Base-by-base conservation (phyloP, 1,139 yeast species). In the Yamadazyma buinensis region DNA sequence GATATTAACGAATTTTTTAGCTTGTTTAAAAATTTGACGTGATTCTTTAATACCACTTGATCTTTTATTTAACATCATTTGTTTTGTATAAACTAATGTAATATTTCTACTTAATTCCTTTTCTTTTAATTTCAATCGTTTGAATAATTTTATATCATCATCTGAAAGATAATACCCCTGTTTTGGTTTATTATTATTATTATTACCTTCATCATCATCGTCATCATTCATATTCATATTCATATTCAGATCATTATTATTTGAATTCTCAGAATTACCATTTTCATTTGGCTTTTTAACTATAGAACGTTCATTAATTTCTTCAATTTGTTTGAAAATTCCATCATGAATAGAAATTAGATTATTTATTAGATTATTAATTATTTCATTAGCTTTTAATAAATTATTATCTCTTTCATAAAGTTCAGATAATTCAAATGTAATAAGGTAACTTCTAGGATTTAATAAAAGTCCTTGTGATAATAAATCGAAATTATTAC, bases 21-120 rank as follows among this genome's bases (percentile, higher is more conserved):
- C 79, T 42, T 69, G 73, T 36, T 84, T 72, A 51, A 83, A 83
- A 2, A 82, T 65, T 29, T 72, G 63, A 41, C 97, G 72, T 7
- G 94, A 85, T 41, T 83, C 90, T 36, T 81, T 73, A 33, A 86
- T 75, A 3, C 85, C 84, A 29, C 68, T 65, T n/a, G 76, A 51
- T 44, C 87, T 62, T 49, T 80, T 82, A 46, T 75, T 64, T 11
- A 81, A 66, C 50, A 73, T 72, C 83, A 82, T 77, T 35, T 73
- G 69, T 35, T 71, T 70, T 29, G 77, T 70, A 49, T 77, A 80
- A 2, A 69, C 67, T 28, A 69, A 57, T 1, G 84, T 75, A 10
- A 76, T 63, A 7, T 69, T 51, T 37, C 66, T 64, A 25, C 51
- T 52, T 32, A 61, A 44, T 30, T 54, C 53, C 14, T 47, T 43